Conservation (phyloP, 257 asterid species). For the Ajuga chamaepitys region DNA sequence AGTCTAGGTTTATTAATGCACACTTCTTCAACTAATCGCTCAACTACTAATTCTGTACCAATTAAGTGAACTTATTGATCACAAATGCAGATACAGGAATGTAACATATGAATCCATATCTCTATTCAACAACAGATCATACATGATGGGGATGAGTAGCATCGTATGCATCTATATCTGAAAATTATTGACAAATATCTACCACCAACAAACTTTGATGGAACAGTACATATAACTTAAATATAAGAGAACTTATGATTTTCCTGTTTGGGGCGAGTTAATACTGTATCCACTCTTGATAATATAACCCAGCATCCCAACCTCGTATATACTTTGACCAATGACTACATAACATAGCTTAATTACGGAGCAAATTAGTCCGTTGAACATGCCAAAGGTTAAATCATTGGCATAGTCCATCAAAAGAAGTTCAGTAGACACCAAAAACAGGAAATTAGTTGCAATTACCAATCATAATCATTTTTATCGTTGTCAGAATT, state of each 20-base stretch:
- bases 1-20: not conserved
- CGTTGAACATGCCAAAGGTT: not conserved
- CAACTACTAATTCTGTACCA: not conserved
- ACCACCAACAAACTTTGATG: not conserved
- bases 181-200: not conserved
- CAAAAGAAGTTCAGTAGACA: conserved; percentile 11
- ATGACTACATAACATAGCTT: not conserved
- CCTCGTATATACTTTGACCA: not conserved
- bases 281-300: not conserved
- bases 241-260: not conserved
- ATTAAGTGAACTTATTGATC: not conserved
- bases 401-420: conserved; percentile 1
- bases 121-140: not conserved
- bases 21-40: not conserved
- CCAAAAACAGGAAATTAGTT: not conserved
- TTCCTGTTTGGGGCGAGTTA: conserved; percentile 1
- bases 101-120: not conserved
- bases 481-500: conserved; percentile 92
- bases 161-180: not conserved
- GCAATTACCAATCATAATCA: conserved; percentile 88
- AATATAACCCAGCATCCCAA: not conserved
- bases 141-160: not conserved
- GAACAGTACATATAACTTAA: not conserved
- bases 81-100: not conserved
- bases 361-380: not conserved